Conservation (phyloP, 2,329 filamentous ascomycete species). For the Epichloe hybrida region DNA sequence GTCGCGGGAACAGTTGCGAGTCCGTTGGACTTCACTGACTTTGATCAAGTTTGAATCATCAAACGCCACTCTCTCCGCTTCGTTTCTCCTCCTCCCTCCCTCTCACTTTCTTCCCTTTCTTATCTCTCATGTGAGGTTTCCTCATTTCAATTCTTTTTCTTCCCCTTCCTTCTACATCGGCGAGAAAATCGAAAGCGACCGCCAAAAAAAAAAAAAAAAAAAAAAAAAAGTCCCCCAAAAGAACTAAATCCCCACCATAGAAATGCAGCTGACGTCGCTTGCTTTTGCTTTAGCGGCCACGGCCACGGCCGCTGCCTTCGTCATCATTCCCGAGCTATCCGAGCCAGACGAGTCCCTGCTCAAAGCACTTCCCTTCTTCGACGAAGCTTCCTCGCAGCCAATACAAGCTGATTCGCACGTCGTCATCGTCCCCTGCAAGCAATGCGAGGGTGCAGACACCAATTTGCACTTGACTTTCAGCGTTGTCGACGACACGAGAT, state of each 20-base stretch:
- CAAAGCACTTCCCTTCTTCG: conserved; percentile 24
- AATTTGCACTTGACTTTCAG: conserved; percentile 41
- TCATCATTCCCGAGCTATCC: conserved; percentile 38
- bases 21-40: neutral
- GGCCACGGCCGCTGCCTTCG: conserved; percentile 30
- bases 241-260: conserved; percentile 8
- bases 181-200: too few relatives aligned
- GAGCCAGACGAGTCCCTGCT: conserved; percentile 28
- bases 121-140: neutral
- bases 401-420: conserved; percentile 21
- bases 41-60: neutral
- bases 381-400: conserved; percentile 24
- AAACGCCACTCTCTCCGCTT: neutral
- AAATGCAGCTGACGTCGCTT: conserved; percentile 20
- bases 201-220: too few relatives aligned
- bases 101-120: neutral
- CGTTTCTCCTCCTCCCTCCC: neutral
- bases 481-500: conserved; percentile 32
- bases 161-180: neutral
- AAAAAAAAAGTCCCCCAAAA: too few relatives aligned
- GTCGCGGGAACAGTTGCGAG: neutral
- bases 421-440: conserved; percentile 38
- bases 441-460: conserved; percentile 34
- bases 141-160: neutral
- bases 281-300: conserved; percentile 20